Conservation (phyloP, 163 green algal genomes). For the Chlorella variabilis region DNA sequence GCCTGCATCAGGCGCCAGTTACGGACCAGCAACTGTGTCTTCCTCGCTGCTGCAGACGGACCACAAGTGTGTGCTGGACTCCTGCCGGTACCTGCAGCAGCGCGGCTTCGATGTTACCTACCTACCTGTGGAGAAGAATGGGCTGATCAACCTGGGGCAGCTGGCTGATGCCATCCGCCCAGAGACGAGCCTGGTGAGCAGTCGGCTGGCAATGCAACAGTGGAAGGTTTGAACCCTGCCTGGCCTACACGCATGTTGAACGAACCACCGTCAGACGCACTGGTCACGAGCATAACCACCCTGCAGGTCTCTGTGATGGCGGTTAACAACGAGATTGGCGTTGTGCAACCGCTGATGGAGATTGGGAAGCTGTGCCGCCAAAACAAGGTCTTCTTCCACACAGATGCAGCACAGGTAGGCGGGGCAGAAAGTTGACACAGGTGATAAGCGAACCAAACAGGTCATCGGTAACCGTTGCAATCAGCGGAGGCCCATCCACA, state of each 20-base stretch:
- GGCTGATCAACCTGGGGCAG: constrained; percentile 87
- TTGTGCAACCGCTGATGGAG: constrained; percentile 91
- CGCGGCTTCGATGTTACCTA: constrained; percentile 94
- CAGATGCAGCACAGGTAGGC: constrained; percentile 89
- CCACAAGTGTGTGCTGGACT: constrained; percentile 98
- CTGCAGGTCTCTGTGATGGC: constrained; percentile 86
- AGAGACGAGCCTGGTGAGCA: constrained; percentile 87
- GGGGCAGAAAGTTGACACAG: not conserved
- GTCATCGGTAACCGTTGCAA: too few species aligned
- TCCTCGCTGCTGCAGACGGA: constrained; percentile 53
- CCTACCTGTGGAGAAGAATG: constrained; percentile 91
- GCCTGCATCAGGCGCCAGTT: not conserved
- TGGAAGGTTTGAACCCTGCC: too few species aligned
- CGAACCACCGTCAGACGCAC: too few species aligned
- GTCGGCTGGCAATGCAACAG: too few species aligned
- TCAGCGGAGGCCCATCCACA: too few species aligned
- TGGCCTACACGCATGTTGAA: too few species aligned
- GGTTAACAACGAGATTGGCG: constrained; percentile 99
- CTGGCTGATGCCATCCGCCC: constrained; percentile 84
- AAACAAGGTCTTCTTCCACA: constrained; percentile 97
- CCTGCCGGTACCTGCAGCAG: constrained; percentile 93
- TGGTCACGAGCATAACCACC: too few species aligned
- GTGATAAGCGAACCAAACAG: too few species aligned
- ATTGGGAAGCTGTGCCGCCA: constrained; percentile 90
- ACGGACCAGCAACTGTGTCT: not conserved